A percentile compares a stretch with the other conserved stretches of the same genome.
Evolutionary conservation across 139 green algal genomes (phyloP).

Genomic region (Nannochloris sp.): DNA sequence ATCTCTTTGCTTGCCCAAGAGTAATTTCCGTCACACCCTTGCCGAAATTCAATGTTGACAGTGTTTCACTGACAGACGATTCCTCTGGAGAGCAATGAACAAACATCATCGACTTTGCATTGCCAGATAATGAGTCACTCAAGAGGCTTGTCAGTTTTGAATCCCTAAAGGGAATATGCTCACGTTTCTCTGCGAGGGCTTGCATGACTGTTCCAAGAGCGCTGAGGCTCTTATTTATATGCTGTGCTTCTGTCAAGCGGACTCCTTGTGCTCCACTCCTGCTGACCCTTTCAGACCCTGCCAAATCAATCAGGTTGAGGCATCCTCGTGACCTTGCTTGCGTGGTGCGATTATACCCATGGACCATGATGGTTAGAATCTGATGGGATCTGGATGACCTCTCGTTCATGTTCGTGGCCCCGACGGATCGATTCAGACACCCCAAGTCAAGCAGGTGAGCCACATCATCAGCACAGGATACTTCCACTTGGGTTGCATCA

Average conservation of each 20-base stretch:
- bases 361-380: conserved; percentile 76
- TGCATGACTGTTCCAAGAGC: conserved; percentile 72
- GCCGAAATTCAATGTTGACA: conserved; percentile 85
- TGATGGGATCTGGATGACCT: conserved; percentile 67
- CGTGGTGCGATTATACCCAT: conserved; percentile 53
- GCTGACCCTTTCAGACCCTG: conserved; percentile 33
- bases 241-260: conserved; percentile 81
- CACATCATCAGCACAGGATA: conserved; percentile 60
- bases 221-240: conserved; percentile 85
- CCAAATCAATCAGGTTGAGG: conserved; percentile 81
- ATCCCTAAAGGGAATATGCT: conserved; percentile 83
- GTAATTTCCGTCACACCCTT: conserved; percentile 75
- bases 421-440: conserved; percentile 44
- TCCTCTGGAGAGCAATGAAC: conserved; percentile 80
- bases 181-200: conserved; percentile 51
- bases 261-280: conserved; percentile 45
- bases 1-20: conserved; percentile 54
- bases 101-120: conserved; percentile 90
- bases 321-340: conserved; percentile 37
- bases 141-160: conserved; percentile 88
- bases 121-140: conserved; percentile 68
- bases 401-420: conserved; percentile 86
- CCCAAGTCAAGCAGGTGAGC: conserved; percentile 66
- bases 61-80: conserved; percentile 51
- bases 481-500: conserved; percentile 56